Base-by-base conservation (phyloP, 345 rosid genomes). In the Pugionium dolabratum region DNA sequence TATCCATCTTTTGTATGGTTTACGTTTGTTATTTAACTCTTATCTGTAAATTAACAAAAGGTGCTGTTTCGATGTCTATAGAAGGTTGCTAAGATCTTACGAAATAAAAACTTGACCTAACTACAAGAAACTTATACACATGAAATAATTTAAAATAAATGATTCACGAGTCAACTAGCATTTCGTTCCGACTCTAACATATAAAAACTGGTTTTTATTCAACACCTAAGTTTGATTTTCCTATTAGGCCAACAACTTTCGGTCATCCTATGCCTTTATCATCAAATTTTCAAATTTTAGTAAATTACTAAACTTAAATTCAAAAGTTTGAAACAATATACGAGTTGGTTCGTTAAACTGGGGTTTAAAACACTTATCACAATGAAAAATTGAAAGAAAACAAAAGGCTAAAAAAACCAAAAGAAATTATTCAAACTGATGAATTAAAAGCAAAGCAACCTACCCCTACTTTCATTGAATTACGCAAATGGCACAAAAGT, bases 171-270 rank as follows among this genome's bases (percentile, higher is more conserved):
- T 57, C 72, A 68, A 43, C 58, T 10, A 69, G 37, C 73, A 69
- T 50, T 59, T 49, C 41, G 5, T 27, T 11, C 26, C 31, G 18
- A 18, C 18, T 18, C 18, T 18, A 18, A 18, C 18, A 18, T 18
- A 18, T 18, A 18, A 18, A 18, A 18, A 18, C 18, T 18, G 18
- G 18, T 18, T 18, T 18, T 18, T 50, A 18, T 50, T 33, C 59
- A 59, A 50, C 59, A 51, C 53, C 59, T 50, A 59, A 40, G 58
- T 59, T 68, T 59, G 44, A 42, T 51, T 41, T 59, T 51, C 27
- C 25, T 10, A 50, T 59, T 59, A 59, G 60, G 64, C 69, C 52
- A 63, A 29, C 70, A 55, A 40, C 75, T 71, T 63, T 71, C 52
- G 58, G 69, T 2, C 69, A 44, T 11, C 54, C 48, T 51, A 53